A percentile compares a stretch with the other conserved stretches of the same genome.
phyloP scores from a whole-genome alignment of 225 moss, liverwort and hornwort genomes.

The Takakia lepidozioides region DNA sequence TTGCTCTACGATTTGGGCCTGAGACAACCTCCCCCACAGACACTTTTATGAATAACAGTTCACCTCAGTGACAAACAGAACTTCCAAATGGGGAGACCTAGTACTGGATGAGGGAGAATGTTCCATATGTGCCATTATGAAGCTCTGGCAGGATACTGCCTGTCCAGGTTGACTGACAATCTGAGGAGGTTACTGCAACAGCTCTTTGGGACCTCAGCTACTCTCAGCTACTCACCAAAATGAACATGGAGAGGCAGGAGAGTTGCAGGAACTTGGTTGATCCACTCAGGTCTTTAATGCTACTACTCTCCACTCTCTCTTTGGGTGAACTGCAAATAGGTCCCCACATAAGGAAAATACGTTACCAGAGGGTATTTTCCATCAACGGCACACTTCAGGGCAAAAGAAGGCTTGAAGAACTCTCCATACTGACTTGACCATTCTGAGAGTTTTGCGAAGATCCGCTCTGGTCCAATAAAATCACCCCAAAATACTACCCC shows the following conservation, averaged over 20 bases:
- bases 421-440: slow-evolving; percentile 51
- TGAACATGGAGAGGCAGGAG: neutral
- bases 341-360: neutral
- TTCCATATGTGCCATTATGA: slow-evolving; percentile 3
- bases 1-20: slow-evolving; percentile 39
- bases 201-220: too few species aligned
- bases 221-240: too few species aligned
- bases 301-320: too few species aligned
- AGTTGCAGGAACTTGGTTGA: neutral
- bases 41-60: neutral
- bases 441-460: slow-evolving; percentile 52
- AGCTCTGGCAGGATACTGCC: too few species aligned
- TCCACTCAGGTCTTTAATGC: neutral
- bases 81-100: too few species aligned
- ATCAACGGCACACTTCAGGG: slow-evolving; percentile 45
- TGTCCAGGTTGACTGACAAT: too few species aligned
- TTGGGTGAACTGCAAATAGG: too few species aligned
- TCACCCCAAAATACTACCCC: slow-evolving; percentile 91
- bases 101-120: neutral
- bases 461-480: slow-evolving; percentile 41
- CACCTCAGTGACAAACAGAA: neutral
- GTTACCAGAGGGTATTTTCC: slow-evolving; percentile 52
- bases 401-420: slow-evolving; percentile 54
- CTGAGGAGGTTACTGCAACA: too few species aligned
- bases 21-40: slow-evolving; percentile 12